A percentile compares a stretch with the other conserved stretches of the same genome.
Evolutionary conservation across 345 rosid genomes (phyloP).

Genomic region (Dipteronia sinensis): DNA sequence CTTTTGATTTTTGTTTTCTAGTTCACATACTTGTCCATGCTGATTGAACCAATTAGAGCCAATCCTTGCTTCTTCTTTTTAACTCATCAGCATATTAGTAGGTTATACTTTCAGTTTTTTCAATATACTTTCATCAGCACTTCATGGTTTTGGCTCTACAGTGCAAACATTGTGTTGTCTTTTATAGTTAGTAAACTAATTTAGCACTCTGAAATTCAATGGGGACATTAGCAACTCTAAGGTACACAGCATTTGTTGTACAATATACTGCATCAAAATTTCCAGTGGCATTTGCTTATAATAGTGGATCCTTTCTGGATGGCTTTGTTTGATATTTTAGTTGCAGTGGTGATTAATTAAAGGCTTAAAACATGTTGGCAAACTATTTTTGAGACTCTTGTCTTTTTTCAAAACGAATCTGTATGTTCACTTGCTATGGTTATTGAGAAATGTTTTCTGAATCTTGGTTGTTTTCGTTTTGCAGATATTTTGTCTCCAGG

Average conservation of each 20-base stretch:
- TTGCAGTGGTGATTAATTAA: background rate
- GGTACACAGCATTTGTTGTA: background rate
- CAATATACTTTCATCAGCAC: background rate
- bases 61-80: background rate
- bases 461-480: constrained; percentile 16
- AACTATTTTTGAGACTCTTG: background rate
- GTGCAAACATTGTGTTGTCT: background rate
- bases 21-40: background rate
- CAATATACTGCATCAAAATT: too few species aligned
- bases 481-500: constrained; percentile 72
- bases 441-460: constrained; percentile 12
- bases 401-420: background rate
- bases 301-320: background rate
- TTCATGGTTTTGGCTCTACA: background rate
- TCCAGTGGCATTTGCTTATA: too few species aligned
- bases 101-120: background rate
- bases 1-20: background rate
- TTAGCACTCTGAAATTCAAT: too few species aligned
- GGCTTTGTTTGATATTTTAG: background rate
- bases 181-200: background rate
- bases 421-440: background rate
- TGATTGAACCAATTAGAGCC: background rate
- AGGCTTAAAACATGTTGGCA: background rate
- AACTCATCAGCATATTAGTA: background rate
- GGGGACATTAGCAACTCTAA: background rate